Percentiles rank a stretch among this genome's conserved stretches.
Evolutionary conservation across 2,329 filamentous ascomycete genomes (phyloP).

Genomic region (Exophiala aquamarina): DNA sequence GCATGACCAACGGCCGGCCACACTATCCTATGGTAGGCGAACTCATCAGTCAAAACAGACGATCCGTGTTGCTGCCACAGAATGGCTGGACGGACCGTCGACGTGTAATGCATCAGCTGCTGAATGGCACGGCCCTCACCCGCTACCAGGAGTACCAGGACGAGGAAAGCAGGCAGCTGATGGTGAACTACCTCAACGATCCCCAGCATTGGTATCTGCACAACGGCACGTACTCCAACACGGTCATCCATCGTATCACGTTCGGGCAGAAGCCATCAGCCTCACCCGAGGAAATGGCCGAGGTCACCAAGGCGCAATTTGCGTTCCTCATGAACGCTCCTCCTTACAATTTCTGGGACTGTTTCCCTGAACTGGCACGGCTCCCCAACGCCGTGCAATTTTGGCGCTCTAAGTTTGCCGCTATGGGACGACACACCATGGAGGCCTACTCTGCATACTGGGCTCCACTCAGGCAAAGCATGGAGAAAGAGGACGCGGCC

Average conservation of each 20-base stretch:
- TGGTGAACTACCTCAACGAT: constrained; percentile 36
- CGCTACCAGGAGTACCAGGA: constrained; percentile 38
- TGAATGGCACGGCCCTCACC: constrained; percentile 37
- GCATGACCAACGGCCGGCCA: constrained; percentile 35
- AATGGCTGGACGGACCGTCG: constrained; percentile 38
- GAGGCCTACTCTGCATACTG: constrained; percentile 38
- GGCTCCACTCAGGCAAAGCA: constrained; percentile 30
- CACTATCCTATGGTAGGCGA: constrained; percentile 38
- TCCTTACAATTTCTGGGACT: constrained; percentile 36
- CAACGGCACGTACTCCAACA: constrained; percentile 41
- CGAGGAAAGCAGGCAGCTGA: constrained; percentile 37
- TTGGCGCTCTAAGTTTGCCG: constrained; percentile 36
- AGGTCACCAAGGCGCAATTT: constrained; percentile 38
- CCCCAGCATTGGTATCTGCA: constrained; percentile 40
- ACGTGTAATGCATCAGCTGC: constrained; percentile 41
- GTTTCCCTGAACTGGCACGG: constrained; percentile 36
- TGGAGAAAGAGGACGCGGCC: constrained; percentile 32
- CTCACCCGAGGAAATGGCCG: constrained; percentile 32
- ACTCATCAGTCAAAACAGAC: constrained; percentile 36
- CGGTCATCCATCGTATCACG: constrained; percentile 38
- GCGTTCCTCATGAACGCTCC: constrained; percentile 33
- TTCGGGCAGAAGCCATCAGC: constrained; percentile 36
- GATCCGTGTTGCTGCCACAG: constrained; percentile 36
- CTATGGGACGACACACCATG: constrained; percentile 36
- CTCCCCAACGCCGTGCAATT: constrained; percentile 36